Conservation (phyloP, 208 protist genomes). For the Trypanosoma congolense region DNA sequence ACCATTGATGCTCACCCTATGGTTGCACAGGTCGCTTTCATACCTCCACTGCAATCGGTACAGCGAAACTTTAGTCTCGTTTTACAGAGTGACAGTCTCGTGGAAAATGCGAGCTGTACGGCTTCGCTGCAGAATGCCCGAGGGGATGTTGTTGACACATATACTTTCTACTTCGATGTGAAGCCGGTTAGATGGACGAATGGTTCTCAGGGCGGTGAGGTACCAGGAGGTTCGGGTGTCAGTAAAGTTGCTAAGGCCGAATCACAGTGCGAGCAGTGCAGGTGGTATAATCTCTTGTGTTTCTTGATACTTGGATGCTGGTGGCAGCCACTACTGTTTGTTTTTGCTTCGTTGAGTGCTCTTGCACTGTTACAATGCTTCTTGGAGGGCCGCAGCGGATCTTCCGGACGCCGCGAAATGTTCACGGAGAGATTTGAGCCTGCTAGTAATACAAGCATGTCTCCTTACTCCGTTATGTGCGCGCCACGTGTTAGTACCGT, state of each 20-base stretch:
- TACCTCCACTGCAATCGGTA: constrained; percentile 23
- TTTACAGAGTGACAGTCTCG: constrained; percentile 23
- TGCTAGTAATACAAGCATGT: not conserved
- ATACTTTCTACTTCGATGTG: constrained; percentile 30
- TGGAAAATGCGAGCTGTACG: constrained; percentile 33
- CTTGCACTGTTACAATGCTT: constrained; percentile 6
- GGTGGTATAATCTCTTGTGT: constrained; percentile 25
- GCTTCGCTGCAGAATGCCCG: constrained; percentile 42
- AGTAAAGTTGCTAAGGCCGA: constrained; percentile 32
- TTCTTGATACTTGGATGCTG: constrained; percentile 14
- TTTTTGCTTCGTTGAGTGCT: not conserved
- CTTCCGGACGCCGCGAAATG: not conserved
- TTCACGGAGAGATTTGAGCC: not conserved
- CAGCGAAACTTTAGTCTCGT: constrained; percentile 40
- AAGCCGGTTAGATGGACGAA: constrained; percentile 26
- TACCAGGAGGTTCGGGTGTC: constrained; percentile 34
- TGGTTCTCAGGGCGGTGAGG: constrained; percentile 48
- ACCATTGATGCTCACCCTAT: constrained; percentile 51
- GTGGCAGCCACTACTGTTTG: constrained; percentile 22
- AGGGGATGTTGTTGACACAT: constrained; percentile 38
- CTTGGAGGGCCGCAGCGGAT: not conserved
- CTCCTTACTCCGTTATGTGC: not conserved
- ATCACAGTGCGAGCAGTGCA: constrained; percentile 14
- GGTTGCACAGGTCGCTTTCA: constrained; percentile 37
- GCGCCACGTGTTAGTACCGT: not conserved